A percentile compares a stretch with the other conserved stretches of the same genome.
phyloP scores from a whole-genome alignment of 192 early-diverging fungal genomes.

The Podila epicladia region DNA sequence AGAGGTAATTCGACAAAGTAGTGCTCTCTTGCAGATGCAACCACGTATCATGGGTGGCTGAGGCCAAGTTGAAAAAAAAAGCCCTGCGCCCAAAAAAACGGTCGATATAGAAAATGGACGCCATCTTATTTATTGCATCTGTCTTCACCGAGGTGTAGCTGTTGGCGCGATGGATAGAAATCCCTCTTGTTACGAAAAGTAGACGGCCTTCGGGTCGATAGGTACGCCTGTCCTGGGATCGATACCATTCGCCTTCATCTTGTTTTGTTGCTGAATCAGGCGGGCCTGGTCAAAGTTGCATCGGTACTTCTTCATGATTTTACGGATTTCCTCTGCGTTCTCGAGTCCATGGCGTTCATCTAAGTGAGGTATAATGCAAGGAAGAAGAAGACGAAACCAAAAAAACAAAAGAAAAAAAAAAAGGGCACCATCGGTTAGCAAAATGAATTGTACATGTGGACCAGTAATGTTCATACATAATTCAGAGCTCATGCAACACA shows the following conservation, averaged over 20 bases:
- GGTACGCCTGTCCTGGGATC: slow-evolving; percentile 67
- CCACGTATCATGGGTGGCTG: too few relatives aligned
- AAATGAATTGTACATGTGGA: not conserved
- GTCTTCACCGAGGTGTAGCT: not conserved
- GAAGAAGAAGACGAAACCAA: too few relatives aligned
- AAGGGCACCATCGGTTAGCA: not conserved
- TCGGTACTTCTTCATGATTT: slow-evolving; percentile 63
- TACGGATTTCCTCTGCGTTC: slow-evolving; percentile 61
- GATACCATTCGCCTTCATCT: slow-evolving; percentile 67
- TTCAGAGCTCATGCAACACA: too few relatives aligned
- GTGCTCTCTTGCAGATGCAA: too few relatives aligned
- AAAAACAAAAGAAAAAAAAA: not conserved
- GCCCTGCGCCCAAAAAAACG: too few relatives aligned
- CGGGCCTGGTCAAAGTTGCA: slow-evolving; percentile 68
- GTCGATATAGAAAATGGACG: too few relatives aligned
- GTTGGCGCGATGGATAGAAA: not conserved
- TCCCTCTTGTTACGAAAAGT: slow-evolving; percentile 43
- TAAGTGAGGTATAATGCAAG: not conserved
- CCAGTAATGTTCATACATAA: not conserved
- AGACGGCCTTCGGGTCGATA: slow-evolving; percentile 65
- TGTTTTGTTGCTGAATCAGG: slow-evolving; percentile 60
- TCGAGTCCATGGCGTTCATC: slow-evolving; percentile 61
- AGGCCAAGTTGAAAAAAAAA: too few relatives aligned
- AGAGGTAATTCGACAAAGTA: too few relatives aligned
- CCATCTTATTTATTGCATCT: too few relatives aligned